These are phyloP conservation scores for Onygenales sp. DNA, from an alignment of 2,329 filamentous ascomycete genomes.

Conservation along the genomic window DNA sequence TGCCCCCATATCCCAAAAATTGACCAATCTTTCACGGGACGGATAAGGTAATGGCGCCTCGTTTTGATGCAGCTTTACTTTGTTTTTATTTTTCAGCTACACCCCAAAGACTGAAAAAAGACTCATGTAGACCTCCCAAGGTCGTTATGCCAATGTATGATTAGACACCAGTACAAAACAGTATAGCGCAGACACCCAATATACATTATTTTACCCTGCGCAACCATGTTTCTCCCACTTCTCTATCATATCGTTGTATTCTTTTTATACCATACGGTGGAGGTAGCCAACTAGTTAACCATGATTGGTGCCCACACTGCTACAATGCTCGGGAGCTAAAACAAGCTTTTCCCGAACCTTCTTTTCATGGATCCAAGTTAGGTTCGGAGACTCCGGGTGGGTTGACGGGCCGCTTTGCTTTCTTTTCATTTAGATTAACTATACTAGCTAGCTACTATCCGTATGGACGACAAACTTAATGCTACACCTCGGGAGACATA, in stretches of 20 bases:
- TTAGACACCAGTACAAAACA: neutral
- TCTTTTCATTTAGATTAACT: too few species aligned
- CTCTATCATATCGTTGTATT: neutral
- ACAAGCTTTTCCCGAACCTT: too few species aligned
- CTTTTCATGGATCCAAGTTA: too few species aligned
- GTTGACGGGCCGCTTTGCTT: too few species aligned
- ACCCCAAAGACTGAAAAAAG: neutral
- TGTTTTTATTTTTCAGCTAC: neutral
- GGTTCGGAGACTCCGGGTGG: too few species aligned
- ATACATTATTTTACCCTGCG: constrained; percentile 1
- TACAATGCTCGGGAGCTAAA: too few species aligned
- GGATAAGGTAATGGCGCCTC: neutral
- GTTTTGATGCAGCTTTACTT: neutral
- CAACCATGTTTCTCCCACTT: neutral
- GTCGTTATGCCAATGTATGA: neutral
- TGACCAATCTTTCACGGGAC: neutral
- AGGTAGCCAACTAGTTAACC: too few species aligned
- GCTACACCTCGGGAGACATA: too few species aligned
- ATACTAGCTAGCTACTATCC: too few species aligned
- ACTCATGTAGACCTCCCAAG: neutral
- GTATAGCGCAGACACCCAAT: constrained; percentile 1
- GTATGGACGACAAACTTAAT: too few species aligned
- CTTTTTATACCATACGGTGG: neutral
- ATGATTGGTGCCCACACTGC: too few species aligned
- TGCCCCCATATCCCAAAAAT: neutral